phyloP scores from a whole-genome alignment of 257 asterid species.

The Prunella vulgaris region DNA sequence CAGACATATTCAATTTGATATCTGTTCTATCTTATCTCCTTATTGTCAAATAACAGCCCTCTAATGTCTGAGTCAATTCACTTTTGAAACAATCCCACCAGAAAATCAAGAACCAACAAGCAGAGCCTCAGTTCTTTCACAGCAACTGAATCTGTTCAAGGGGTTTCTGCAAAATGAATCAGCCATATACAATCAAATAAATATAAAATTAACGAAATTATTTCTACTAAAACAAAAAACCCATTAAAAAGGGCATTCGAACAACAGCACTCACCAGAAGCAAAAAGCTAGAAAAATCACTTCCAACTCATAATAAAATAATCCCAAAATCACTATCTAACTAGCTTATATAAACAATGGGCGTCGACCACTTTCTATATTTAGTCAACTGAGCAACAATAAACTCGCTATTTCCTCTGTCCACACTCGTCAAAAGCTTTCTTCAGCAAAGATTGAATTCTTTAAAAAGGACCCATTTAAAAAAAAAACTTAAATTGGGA shows the following conservation, averaged over 20 bases:
- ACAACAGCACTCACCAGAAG: constrained; percentile 21
- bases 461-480: not conserved
- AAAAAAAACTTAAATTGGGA: constrained; percentile 22
- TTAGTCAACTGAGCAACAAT: constrained; percentile 40
- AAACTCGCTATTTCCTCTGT: constrained; percentile 33
- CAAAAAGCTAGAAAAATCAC: constrained; percentile 10
- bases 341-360: constrained; percentile 14
- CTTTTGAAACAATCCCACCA: constrained; percentile 19
- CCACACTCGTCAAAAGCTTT: constrained; percentile 44
- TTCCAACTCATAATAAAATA: constrained; percentile 24
- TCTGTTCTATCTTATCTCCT: constrained; percentile 20
- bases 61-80: constrained; percentile 24
- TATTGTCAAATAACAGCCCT: constrained; percentile 19
- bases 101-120: constrained; percentile 21
- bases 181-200: constrained; percentile 19
- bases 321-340: constrained; percentile 4
- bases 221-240: constrained; percentile 8
- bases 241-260: constrained; percentile 9
- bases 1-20: constrained; percentile 49
- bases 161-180: constrained; percentile 39
- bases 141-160: constrained; percentile 27
- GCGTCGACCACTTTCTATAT: constrained; percentile 27
- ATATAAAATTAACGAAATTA: constrained; percentile 8
- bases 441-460: constrained; percentile 33
- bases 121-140: constrained; percentile 27